Evolutionary conservation across 169 alveolate species (phyloP).

Genomic region (Plasmodium chabaudi): DNA sequence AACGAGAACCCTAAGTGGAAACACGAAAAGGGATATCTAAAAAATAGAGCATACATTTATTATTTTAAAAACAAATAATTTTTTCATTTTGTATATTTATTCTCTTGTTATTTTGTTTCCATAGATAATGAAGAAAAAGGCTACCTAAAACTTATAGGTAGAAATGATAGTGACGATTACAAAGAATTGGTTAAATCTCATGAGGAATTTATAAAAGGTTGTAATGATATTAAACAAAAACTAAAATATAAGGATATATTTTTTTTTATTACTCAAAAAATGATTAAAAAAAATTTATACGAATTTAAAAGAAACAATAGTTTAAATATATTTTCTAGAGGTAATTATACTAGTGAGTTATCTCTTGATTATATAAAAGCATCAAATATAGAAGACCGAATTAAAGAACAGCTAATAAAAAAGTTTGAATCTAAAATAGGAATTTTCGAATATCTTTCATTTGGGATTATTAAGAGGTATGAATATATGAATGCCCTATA

Average conservation of each 20-base stretch:
- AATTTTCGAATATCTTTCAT: neutral
- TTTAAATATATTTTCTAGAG: conserved; percentile 45
- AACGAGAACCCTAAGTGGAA: too few species aligned
- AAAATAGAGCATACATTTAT: too few species aligned
- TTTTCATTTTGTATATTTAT: conserved; percentile 8
- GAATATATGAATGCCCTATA: neutral
- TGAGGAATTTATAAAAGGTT: conserved; percentile 38
- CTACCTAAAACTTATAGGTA: conserved; percentile 46
- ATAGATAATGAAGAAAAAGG: conserved; percentile 63
- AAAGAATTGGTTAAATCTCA: conserved; percentile 63
- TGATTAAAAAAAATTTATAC: conserved; percentile 62
- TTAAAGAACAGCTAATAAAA: conserved; percentile 59
- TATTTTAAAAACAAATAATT: neutral
- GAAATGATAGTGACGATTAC: conserved; percentile 38
- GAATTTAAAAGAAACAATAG: conserved; percentile 66
- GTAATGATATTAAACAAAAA: conserved; percentile 67
- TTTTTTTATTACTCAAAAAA: conserved; percentile 73
- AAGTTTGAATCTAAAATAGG: conserved; percentile 17
- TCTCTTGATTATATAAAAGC: conserved; percentile 70
- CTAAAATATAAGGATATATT: conserved; percentile 73
- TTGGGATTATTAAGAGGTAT: conserved; percentile 64
- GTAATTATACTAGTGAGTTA: conserved; percentile 70
- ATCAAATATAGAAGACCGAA: conserved; percentile 67
- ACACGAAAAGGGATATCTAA: too few species aligned
- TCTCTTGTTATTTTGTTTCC: conserved; percentile 6